These are phyloP conservation scores for Kwoniella shivajii DNA, from an alignment of 1,284 basidiomycete genomes.

Conservation along the genomic window DNA sequence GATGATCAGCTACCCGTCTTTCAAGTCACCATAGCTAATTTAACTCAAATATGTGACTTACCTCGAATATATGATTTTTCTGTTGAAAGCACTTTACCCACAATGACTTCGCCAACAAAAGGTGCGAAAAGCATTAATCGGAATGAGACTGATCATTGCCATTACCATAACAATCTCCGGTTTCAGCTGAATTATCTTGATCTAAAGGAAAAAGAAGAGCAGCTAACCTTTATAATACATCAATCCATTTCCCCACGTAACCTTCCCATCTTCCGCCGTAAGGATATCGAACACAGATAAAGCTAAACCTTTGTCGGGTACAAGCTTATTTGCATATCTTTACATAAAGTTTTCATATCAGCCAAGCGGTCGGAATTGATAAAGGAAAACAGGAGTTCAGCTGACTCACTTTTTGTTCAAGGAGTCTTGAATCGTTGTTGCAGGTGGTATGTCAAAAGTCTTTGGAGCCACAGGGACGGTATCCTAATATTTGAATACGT, in stretches of 20 bases:
- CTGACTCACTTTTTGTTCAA: conserved; percentile 54
- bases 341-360: background rate
- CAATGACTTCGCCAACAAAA: conserved; percentile 83
- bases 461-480: conserved; percentile 53
- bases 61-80: conserved; percentile 80
- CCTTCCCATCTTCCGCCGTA: conserved; percentile 84
- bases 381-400: background rate
- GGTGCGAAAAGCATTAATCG: conserved; percentile 89
- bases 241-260: conserved; percentile 91
- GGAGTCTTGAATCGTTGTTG: conserved; percentile 49
- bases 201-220: background rate
- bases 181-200: too few species aligned
- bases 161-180: too few species aligned
- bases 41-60: conserved; percentile 54
- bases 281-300: conserved; percentile 85
- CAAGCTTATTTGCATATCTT: conserved; percentile 89
- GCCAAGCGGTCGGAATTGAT: conserved; percentile 1
- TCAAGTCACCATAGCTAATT: background rate
- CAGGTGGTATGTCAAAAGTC: conserved; percentile 47
- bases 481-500: conserved; percentile 37
- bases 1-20: background rate
- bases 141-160: conserved; percentile 73
- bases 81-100: conserved; percentile 83
- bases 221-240: conserved; percentile 86
- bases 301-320: conserved; percentile 90